phyloP scores from a whole-genome alignment of 2,329 filamentous ascomycete genomes.

The Xylariaceae sp. region DNA sequence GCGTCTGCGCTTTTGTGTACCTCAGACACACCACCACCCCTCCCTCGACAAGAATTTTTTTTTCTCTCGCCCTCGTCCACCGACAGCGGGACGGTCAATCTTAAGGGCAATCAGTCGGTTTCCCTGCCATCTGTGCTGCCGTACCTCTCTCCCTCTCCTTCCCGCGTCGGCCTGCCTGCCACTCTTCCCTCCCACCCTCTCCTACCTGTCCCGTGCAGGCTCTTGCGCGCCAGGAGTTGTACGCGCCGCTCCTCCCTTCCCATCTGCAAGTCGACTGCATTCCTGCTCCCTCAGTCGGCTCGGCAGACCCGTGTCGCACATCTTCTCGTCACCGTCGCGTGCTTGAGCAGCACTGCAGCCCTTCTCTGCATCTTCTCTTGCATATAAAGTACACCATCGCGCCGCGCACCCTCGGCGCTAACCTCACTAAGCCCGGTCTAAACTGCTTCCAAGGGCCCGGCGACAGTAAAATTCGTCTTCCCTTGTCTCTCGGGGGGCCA shows the following conservation, averaged over 20 bases:
- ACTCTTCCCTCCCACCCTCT: not conserved
- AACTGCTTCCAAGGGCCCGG: conserved; percentile 17
- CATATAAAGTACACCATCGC: conserved; percentile 23
- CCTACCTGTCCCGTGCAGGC: no score
- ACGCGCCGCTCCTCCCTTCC: not conserved
- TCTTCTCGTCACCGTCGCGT: not conserved
- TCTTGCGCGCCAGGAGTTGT: no score
- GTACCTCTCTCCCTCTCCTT: not conserved
- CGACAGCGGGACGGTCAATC: no score
- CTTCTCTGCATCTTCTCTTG: conserved; percentile 20
- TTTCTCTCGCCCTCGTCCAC: no score
- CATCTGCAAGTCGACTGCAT: not conserved
- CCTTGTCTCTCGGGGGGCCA: conserved; percentile 2
- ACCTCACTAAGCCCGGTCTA: conserved; percentile 24
- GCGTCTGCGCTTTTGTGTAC: not conserved
- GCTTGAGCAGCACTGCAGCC: conserved; percentile 2
- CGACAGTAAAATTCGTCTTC: no score
- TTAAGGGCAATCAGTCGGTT: no score
- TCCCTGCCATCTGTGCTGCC: no score
- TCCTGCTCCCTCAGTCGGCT: not conserved
- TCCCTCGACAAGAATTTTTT: not conserved
- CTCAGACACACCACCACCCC: not conserved
- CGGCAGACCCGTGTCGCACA: not conserved
- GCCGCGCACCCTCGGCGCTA: conserved; percentile 24
- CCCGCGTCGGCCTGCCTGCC: not conserved